A percentile compares a stretch with the other conserved stretches of the same genome.
Evolutionary conservation across 768 basidiomycete genomes (phyloP).

Genomic region (Suillus discolor): DNA sequence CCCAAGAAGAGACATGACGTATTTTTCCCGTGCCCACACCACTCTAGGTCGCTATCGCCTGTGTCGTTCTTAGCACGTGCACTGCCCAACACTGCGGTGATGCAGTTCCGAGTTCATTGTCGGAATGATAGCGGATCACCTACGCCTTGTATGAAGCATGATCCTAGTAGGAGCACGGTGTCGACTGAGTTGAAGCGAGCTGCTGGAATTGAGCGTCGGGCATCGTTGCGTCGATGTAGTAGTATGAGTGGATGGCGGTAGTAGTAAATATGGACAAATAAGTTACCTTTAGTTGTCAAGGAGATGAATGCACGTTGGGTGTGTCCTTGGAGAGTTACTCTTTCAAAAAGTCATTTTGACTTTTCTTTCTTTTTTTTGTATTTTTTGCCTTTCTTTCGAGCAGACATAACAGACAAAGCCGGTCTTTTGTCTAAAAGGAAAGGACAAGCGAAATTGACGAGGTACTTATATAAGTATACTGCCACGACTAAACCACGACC

Average conservation of each 20-base stretch:
- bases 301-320: background rate
- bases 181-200: slow-evolving; percentile 34
- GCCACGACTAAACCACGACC: slow-evolving; percentile 9
- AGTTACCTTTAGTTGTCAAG: background rate
- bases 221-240: slow-evolving; percentile 17
- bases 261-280: slow-evolving; percentile 13
- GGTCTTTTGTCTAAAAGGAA: slow-evolving; percentile 9
- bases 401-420: slow-evolving; percentile 10
- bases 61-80: slow-evolving; percentile 16
- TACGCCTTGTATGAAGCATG: slow-evolving; percentile 20
- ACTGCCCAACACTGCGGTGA: slow-evolving; percentile 8
- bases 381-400: background rate
- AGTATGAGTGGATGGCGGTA: slow-evolving; percentile 19
- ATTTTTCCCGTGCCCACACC: slow-evolving; percentile 27
- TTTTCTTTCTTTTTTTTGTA: background rate
- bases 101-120: slow-evolving; percentile 18
- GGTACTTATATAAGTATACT: slow-evolving; percentile 8
- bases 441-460: background rate
- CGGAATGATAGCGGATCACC: slow-evolving; percentile 21
- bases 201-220: slow-evolving; percentile 28
- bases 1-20: slow-evolving; percentile 28
- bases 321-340: background rate
- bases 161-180: slow-evolving; percentile 24
- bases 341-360: slow-evolving; percentile 6
- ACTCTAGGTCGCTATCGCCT: slow-evolving; percentile 5